These are phyloP conservation scores for Naganishia sp. DNA, from an alignment of 1,284 basidiomycete species.

Conservation along the genomic window DNA sequence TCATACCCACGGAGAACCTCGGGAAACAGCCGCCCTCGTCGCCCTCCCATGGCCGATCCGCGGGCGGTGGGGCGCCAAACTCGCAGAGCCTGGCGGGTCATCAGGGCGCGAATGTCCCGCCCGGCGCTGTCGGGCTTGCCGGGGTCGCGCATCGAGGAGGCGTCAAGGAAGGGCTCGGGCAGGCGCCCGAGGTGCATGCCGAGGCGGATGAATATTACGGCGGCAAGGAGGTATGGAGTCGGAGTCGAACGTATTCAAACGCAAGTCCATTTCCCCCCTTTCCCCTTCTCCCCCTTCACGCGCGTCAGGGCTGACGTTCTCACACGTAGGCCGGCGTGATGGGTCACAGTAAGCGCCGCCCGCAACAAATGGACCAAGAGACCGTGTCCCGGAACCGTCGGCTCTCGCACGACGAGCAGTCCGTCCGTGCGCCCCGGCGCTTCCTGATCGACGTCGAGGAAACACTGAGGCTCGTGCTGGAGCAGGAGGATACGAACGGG, in stretches of 20 bases:
- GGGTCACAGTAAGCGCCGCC: conserved; percentile 62
- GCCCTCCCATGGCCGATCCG: neutral
- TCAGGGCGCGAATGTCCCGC: neutral
- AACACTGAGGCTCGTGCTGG: conserved; percentile 91
- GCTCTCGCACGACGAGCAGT: conserved; percentile 69
- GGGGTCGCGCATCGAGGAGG: neutral
- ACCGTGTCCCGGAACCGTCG: conserved; percentile 69
- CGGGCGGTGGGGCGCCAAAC: neutral
- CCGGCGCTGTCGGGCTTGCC: conserved; percentile 12
- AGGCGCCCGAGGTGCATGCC: conserved; percentile 58
- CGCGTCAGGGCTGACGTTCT: conserved; percentile 18
- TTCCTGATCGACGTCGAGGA: conserved; percentile 99
- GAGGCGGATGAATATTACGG: conserved; percentile 83
- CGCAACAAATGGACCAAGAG: conserved; percentile 72
- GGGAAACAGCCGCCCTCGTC: neutral
- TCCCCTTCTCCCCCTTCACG: neutral
- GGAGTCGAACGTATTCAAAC: conserved; percentile 79
- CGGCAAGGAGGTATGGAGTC: conserved; percentile 69
- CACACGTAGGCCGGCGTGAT: conserved; percentile 60
- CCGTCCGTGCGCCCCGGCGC: conserved; percentile 61
- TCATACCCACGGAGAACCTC: conserved; percentile 1
- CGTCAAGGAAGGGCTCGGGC: neutral
- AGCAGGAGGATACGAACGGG: conserved; percentile 97
- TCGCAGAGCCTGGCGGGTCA: conserved; percentile 18
- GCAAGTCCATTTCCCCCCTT: conserved; percentile 56